Evolutionary conservation across 1,284 basidiomycete species (phyloP), one percentile per base, ranked within the genome.

Genomic region (Malassezia yamatoensis): DNA sequence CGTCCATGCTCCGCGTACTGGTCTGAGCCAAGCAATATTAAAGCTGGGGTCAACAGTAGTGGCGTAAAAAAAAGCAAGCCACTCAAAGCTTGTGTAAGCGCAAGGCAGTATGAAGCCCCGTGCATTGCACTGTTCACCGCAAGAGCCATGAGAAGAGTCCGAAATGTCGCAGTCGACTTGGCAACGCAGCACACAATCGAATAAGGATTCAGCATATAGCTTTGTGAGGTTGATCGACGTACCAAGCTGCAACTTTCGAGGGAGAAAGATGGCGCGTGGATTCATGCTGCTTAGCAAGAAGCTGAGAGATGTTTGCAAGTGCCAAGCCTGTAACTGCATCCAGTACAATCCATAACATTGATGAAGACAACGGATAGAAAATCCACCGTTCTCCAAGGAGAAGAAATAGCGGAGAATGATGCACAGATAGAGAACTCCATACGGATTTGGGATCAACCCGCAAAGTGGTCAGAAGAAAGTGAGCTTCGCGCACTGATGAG

Each of bases 351-450:
- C 50, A 58, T 39, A 39, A 12, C 11, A 29, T 13, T 2, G 48
- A 37, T 6, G 55, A 58, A 9, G 7, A 13, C 16, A 42, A 13
- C 3, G 55, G 50, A 11, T 58, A 41, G 4, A 16, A 10, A 5
- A 58, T 12, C 39, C n/a, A 44, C 1, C 21, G 2, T 8, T 20
- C n/a, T 1, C 50, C 50, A 10, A 52, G 34, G n/a, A 34, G 7
- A 7, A 58, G 29, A 6, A 58, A 37, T n/a, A 58, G 51, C 18
- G 55, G 55, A 20, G 55, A 52, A 24, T 58, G 55, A 33, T 58
- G 55, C 50, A 48, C 34, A 6, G 21, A 38, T 3, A 44, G 24
- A 13, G 55, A 58, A 5, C 21, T 24, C 55, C 55, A 58, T 10
- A 58, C 10, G n/a, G 35, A 29, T 18, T 13, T 15, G 4, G 53